Evolutionary conservation across 2,329 filamentous ascomycete genomes (phyloP).

Genomic region (Cyclaneusma minus): DNA sequence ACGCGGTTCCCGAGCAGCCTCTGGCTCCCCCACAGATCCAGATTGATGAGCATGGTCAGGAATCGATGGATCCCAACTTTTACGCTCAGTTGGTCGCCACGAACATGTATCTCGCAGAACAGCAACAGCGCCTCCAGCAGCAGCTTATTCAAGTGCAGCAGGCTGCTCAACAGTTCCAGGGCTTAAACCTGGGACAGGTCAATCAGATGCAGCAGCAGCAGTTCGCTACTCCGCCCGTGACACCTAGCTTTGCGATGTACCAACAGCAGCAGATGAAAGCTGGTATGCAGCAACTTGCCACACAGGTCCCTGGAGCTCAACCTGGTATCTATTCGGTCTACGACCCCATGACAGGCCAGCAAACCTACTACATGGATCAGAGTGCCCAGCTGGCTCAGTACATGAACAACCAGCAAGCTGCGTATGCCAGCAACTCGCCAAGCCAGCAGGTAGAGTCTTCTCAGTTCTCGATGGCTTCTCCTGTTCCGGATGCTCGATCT

Average conservation of each 20-base stretch:
- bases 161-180: constrained; percentile 69
- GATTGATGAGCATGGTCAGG: constrained; percentile 51
- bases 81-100: constrained; percentile 84
- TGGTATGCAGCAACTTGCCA: constrained; percentile 28
- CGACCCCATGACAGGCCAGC: constrained; percentile 75
- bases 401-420: constrained; percentile 22
- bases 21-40: constrained; percentile 70
- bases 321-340: constrained; percentile 71
- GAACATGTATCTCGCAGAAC: constrained; percentile 82
- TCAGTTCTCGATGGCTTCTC: constrained; percentile 69
- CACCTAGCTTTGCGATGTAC: constrained; percentile 41
- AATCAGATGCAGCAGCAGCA: constrained; percentile 25
- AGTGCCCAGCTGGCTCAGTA: constrained; percentile 25
- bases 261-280: constrained; percentile 18
- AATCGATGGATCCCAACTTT: constrained; percentile 69
- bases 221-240: constrained; percentile 32
- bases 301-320: constrained; percentile 39
- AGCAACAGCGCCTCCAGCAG: constrained; percentile 90
- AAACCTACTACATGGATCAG: constrained; percentile 50
- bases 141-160: constrained; percentile 75
- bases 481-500: constrained; percentile 49
- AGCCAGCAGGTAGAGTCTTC: constrained; percentile 44
- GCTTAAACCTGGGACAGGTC: constrained; percentile 47
- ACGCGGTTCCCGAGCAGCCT: constrained; percentile 69
- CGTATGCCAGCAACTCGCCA: constrained; percentile 25